These are phyloP conservation scores for Boletus sp. DNA, from an alignment of 768 basidiomycete genomes.

Conservation along the genomic window DNA sequence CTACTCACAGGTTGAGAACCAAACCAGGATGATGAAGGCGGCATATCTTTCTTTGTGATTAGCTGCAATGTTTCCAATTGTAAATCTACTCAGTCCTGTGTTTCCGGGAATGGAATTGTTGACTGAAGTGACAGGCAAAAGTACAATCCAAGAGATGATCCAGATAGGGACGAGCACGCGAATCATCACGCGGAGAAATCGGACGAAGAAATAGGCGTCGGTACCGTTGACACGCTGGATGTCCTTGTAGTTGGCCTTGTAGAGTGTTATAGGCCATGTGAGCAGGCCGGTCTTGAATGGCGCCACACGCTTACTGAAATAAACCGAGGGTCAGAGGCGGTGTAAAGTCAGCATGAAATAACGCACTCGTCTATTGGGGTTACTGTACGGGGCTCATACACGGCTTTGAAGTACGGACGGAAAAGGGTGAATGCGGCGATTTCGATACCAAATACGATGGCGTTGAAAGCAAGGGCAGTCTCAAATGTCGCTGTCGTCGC, in stretches of 20 bases:
- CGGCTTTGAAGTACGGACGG: conserved; percentile 78
- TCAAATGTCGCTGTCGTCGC: conserved; percentile 79
- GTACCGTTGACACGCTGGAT: conserved; percentile 73
- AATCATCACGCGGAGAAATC: conserved; percentile 83
- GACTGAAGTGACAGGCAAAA: conserved; percentile 72
- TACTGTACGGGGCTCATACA: conserved; percentile 88
- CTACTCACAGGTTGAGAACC: conserved; percentile 71
- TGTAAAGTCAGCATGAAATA: background rate
- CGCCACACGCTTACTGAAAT: conserved; percentile 52
- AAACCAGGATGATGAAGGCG: conserved; percentile 77
- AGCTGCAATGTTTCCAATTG: conserved; percentile 72
- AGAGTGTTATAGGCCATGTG: conserved; percentile 67
- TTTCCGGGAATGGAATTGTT: conserved; percentile 46
- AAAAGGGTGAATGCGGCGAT: conserved; percentile 78
- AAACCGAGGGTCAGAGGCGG: background rate
- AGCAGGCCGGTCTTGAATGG: conserved; percentile 52
- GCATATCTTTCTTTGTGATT: conserved; percentile 59
- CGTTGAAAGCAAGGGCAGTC: conserved; percentile 84
- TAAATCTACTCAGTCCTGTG: conserved; percentile 65
- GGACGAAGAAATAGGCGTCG: conserved; percentile 93
- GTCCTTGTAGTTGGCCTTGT: conserved; percentile 56
- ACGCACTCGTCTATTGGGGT: conserved; percentile 45
- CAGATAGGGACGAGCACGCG: conserved; percentile 87
- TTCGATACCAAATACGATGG: conserved; percentile 66
- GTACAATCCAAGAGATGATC: conserved; percentile 82